Percentiles rank a stretch among this genome's conserved stretches.
phyloP scores from a whole-genome alignment of 768 basidiomycete genomes.

The Lactarius hatsudake region DNA sequence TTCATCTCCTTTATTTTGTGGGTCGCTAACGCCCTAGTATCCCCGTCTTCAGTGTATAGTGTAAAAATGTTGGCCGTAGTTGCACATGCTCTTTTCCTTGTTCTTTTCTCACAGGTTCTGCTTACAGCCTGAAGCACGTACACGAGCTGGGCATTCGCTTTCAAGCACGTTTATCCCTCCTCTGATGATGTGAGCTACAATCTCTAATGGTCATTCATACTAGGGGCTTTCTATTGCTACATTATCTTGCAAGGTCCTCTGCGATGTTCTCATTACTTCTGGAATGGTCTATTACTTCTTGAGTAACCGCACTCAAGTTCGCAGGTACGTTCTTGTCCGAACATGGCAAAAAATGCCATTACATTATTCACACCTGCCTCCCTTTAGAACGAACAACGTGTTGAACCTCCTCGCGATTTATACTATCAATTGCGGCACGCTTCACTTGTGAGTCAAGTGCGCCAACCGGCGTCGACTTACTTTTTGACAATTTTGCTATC shows the following conservation, averaged over 20 bases:
- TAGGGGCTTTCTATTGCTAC: not conserved
- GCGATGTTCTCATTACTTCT: not conserved
- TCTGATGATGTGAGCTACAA: not conserved
- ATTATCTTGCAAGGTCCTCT: not conserved
- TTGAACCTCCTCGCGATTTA: not conserved
- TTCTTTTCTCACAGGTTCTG: not conserved
- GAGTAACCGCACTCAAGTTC: not conserved
- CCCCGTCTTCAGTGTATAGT: not conserved
- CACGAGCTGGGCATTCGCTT: not conserved
- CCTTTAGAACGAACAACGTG: not conserved
- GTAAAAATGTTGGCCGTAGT: not conserved
- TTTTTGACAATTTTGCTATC: not conserved
- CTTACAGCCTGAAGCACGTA: not conserved
- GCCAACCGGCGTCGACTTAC: not conserved
- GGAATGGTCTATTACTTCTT: not conserved
- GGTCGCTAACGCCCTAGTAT: not conserved
- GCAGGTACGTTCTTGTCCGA: too few species aligned
- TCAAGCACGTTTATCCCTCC: not conserved
- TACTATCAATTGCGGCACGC: not conserved
- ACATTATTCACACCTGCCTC: not conserved
- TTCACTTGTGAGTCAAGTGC: not conserved
- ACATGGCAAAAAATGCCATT: not conserved
- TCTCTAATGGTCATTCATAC: not conserved
- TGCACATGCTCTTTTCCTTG: not conserved
- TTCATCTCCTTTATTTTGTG: not conserved